Base-by-base conservation (phyloP, 2,329 filamentous ascomycete genomes). In the Metarhizium humberi region DNA sequence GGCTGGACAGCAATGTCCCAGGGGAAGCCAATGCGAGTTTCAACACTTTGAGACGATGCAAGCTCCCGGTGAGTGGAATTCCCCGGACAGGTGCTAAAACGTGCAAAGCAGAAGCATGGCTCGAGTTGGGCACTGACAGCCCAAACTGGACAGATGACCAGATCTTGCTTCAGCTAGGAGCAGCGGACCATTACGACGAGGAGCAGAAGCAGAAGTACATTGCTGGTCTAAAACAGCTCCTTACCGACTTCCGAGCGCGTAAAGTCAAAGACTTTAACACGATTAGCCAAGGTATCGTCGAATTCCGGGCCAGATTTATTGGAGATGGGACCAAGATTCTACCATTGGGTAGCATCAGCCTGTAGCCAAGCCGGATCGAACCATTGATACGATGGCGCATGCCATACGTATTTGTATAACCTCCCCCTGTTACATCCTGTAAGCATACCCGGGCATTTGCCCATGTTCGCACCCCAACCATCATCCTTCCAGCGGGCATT, bases 111-210 rank as follows among this genome's bases (percentile, higher is more conserved):
- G 43, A 36, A 40, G 56, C 18, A 50, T 52, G 56, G 58, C 48
- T 53, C 61, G 59, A 56, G 71, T 73, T 69, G 71, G 70, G 72
- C 69, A 74, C 77, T 80, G 75, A 81, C 77, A 66, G 63, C 62
- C 60, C 56, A 57, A 63, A 63, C 65, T 62, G 61, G 68, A 59
- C 71, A 91, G 87, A 90, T 75, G 83, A 87, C 68, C 81, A 85
- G 66, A 84, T 90, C 60, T 81, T 91, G 60, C 77, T 88, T 55
- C 83, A 88, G 61, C 79, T 91, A 53, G 87, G 87, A 48, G 83
- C 79, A 50, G 78, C 82, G 48, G 82, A 85, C 58, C 82, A 82
- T 60, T 84, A 82, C 65, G 79, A 76, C 46, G 79, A 79, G 61
- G 79, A 83, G 56, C 78, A 85, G 59, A 80, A 80, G 66, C 74